phyloP scores from a whole-genome alignment of 495 filamentous ascomycete genomes.

The Astrothelium macrocarpum region DNA sequence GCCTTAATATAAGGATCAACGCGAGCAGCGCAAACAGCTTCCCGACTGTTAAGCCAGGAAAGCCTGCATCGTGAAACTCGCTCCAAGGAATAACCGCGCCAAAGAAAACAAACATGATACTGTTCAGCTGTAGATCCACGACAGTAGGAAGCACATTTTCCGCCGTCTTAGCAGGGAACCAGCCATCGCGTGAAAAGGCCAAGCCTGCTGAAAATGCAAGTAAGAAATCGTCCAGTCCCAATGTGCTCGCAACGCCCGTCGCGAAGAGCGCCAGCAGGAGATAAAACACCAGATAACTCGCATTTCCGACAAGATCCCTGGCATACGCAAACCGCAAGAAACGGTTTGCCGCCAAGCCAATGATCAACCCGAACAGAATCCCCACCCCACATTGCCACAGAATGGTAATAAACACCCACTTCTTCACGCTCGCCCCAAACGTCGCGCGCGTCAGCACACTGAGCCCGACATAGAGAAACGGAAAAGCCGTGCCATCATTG shows the following conservation, averaged over 20 bases:
- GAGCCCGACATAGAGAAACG: constrained; percentile 41
- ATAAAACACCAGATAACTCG: constrained; percentile 42
- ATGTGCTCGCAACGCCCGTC: constrained; percentile 37
- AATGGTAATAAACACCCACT: constrained; percentile 41
- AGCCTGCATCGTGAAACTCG: constrained; percentile 26
- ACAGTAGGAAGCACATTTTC: constrained; percentile 35
- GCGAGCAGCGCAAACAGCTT: constrained; percentile 34
- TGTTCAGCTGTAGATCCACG: constrained; percentile 41
- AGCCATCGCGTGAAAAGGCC: constrained; percentile 41
- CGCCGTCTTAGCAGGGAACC: constrained; percentile 37
- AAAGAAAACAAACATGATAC: constrained; percentile 42
- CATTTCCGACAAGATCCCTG: constrained; percentile 30
- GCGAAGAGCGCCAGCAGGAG: constrained; percentile 40
- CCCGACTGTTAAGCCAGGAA: constrained; percentile 30
- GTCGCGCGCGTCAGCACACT: constrained; percentile 26
- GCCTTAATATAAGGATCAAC: constrained; percentile 37
- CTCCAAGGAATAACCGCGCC: constrained; percentile 42
- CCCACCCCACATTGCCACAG: constrained; percentile 42
- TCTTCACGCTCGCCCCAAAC: constrained; percentile 29
- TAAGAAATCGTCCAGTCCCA: constrained; percentile 43
- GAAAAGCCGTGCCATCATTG: constrained; percentile 42
- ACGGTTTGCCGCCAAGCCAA: constrained; percentile 35
- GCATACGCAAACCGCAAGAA: constrained; percentile 32
- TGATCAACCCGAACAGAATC: constrained; percentile 31
- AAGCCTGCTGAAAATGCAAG: constrained; percentile 43